Base-by-base conservation (phyloP, 768 basidiomycete genomes). In the Amanita thiersii region DNA sequence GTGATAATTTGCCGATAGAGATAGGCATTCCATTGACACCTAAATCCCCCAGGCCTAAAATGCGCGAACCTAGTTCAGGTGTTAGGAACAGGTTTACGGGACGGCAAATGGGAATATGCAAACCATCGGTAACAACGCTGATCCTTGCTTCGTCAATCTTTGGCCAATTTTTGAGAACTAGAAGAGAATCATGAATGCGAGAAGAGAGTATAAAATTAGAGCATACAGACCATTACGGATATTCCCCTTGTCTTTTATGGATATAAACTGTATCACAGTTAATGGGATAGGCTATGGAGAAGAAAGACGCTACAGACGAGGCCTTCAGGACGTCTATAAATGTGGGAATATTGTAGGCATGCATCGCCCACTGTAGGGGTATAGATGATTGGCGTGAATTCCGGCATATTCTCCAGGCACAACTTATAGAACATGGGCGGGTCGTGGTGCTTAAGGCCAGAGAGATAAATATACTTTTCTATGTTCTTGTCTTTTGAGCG, bases 291-390 rank as follows among this genome's bases (percentile, higher is more conserved):
- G 51, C 49, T 36, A 47, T 44, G 20, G 26, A 38, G 15, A 11
- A 20, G 24, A 29, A 36, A 10, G 37, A 19, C n/a, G 5, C 47
- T 48, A 61, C 69, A 39, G 49, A 91, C 75, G 58, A 82, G 59
- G 31, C 86, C 86, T 56, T 88, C 85, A 0, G 85, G 77, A 29
- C 73, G 70, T 48, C 83, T 68, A 56, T 80, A 88, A 49, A 81
- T 88, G 46, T 82, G 77, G 15, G 81, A 85, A 64, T 77, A 91
- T 53, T 87, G 81, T 50, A 87, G 57, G 56, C 89, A 92, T 2
- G 90, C 91, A 52, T 93, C 88, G 18, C 91, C 91, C 20, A 94
- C 89, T 10, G 86, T 89, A 0, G 91, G 91, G 0, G 91, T 94
- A 58, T 93, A 94, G 42, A 94, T 88, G 31, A 92, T 70, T 10